A percentile compares a stretch with the other conserved stretches of the same genome.
phyloP scores from a whole-genome alignment of 73 alveolate species.

The Paramecium primaurelia region DNA sequence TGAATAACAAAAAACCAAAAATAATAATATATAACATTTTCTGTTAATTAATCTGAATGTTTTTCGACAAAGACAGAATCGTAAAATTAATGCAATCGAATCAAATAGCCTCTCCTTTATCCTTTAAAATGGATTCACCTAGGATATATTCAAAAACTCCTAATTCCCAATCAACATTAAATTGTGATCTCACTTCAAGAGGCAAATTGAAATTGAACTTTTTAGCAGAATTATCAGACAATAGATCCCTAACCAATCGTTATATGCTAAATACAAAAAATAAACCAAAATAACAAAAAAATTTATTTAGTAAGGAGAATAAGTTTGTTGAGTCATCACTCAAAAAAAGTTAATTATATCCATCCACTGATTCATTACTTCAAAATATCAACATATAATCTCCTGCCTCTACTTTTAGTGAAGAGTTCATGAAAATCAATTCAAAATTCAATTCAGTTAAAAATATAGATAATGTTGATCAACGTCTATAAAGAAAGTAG shows the following conservation, averaged over 20 bases:
- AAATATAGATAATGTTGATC: not conserved
- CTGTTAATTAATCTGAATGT: not conserved
- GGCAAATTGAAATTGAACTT: not conserved
- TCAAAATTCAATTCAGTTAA: constrained; percentile 1
- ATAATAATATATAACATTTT: not conserved
- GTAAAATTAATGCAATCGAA: not conserved
- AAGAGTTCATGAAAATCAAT: not conserved
- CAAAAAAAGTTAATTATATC: not conserved
- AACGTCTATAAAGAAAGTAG: not conserved
- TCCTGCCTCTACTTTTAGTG: constrained; percentile 6
- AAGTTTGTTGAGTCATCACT: not conserved
- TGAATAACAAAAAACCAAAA: not conserved
- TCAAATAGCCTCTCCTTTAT: not conserved
- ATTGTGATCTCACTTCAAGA: not conserved
- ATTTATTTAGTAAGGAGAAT: not conserved
- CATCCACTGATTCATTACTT: not conserved
- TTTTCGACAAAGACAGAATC: constrained; percentile 3
- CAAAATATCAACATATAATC: not conserved
- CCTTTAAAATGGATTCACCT: constrained; percentile 3
- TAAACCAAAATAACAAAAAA: not conserved
- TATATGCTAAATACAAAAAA: not conserved
- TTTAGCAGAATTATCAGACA: not conserved
- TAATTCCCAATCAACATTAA: not conserved
- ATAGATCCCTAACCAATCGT: not conserved
- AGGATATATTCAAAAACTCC: not conserved